These are phyloP conservation scores for Backusella sp. DNA, from an alignment of 192 early-diverging fungal genomes.

Conservation along the genomic window DNA sequence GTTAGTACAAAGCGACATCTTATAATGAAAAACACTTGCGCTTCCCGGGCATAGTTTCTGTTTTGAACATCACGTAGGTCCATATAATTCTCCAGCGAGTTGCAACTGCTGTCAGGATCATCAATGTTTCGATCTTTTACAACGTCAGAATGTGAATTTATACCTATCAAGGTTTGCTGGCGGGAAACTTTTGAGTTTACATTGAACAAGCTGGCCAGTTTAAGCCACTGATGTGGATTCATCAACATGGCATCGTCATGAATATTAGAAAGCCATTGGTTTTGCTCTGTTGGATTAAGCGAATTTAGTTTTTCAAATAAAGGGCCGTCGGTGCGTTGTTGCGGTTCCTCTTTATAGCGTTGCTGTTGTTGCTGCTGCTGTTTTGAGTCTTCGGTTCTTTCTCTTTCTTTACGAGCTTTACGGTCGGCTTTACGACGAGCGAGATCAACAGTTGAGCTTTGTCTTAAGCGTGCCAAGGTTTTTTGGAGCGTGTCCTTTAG, in stretches of 20 bases:
- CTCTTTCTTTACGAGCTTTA: constrained; percentile 20
- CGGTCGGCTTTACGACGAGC: constrained; percentile 13
- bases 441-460: constrained; percentile 8
- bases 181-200: constrained; percentile 24
- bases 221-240: constrained; percentile 37
- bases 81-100: constrained; percentile 27
- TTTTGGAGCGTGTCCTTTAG: background rate
- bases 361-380: background rate
- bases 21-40: constrained; percentile 26
- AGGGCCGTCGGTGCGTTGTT: background rate
- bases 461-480: background rate
- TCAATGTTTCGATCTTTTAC: constrained; percentile 16
- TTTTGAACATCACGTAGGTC: constrained; percentile 34
- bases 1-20: background rate
- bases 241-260: constrained; percentile 27
- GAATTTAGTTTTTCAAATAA: constrained; percentile 2
- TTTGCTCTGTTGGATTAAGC: constrained; percentile 8
- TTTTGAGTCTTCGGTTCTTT: background rate
- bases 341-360: background rate
- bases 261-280: constrained; percentile 19
- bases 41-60: constrained; percentile 32
- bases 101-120: background rate
- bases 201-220: constrained; percentile 28
- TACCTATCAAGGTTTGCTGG: constrained; percentile 17
- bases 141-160: background rate